Evolutionary conservation across 495 filamentous ascomycete species (phyloP), one percentile per base, ranked within the genome.

Genomic region (Aspergillus sclerotiicarbonarius): DNA sequence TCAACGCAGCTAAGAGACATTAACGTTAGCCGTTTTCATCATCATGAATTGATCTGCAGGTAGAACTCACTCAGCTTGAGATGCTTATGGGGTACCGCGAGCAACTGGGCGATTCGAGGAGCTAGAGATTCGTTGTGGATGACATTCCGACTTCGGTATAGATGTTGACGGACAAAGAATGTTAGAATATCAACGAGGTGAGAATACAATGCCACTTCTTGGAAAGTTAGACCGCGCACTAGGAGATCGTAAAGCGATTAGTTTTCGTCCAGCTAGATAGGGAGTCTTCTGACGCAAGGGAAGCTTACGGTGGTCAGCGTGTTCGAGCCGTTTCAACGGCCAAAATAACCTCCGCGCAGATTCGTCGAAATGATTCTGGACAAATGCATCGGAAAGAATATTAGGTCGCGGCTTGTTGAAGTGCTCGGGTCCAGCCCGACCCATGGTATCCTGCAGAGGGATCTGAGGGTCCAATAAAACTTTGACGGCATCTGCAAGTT

Each of bases 401-500:
- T 90, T 87, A 33, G 77, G 68, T 62, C 87, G 80, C 25, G 83
- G 47, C 13, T 55, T 71, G 92, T 86, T 48, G 79, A 72, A 79
- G 60, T 87, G 86, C 56, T 95, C 92, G 63, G 78, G 82, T 53
- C 86, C 85, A 58, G 80, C 79, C 69, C 90, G 89, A 55, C 75
- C 75, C 65, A 90, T 77, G 51, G 80, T 75, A 53, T 96, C 91
- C 59, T 78, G 78, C 58, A 79, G 51, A 47, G 76, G 72, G 44
- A 84, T 82, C 53, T 85, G 84, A n/a, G 91, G 91, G 64, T 98
- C 95, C 16, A 98, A 82, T 21, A 98, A 78, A 18, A 98, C 87
- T 72, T 96, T 97, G 68, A 98, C 88, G 25, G 94, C 90, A 74
- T 98, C 94, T 10, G 94, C 90, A 64, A 98, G 87, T 67, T 98